phyloP scores from a whole-genome alignment of 2,329 filamentous ascomycete genomes.

The Fonsecaea erecta region DNA sequence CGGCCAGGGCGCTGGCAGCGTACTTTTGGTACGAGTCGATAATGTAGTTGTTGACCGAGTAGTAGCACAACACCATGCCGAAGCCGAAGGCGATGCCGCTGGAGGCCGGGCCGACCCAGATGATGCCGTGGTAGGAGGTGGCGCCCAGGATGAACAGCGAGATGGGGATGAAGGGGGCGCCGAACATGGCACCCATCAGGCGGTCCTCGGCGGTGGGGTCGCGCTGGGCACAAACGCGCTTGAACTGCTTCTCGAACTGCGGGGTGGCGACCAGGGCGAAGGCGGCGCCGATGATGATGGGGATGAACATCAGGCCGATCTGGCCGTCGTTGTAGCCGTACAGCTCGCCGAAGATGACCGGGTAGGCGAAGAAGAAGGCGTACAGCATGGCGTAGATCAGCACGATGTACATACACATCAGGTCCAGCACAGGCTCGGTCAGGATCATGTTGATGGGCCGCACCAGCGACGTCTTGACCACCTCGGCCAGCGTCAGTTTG shows the following conservation, averaged over 20 bases:
- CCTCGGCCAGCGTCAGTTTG: slow-evolving; percentile 48
- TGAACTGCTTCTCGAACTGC: slow-evolving; percentile 65
- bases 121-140: slow-evolving; percentile 42
- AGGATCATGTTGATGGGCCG: slow-evolving; percentile 51
- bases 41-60: slow-evolving; percentile 40
- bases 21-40: slow-evolving; percentile 41
- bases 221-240: slow-evolving; percentile 45
- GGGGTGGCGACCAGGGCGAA: slow-evolving; percentile 66
- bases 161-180: slow-evolving; percentile 48
- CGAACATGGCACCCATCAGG: slow-evolving; percentile 45
- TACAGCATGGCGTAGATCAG: slow-evolving; percentile 67
- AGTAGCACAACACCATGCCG: slow-evolving; percentile 59
- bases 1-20: slow-evolving; percentile 50
- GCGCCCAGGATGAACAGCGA: slow-evolving; percentile 53
- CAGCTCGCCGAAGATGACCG: slow-evolving; percentile 73
- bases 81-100: slow-evolving; percentile 47
- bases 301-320: slow-evolving; percentile 86
- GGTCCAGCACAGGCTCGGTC: slow-evolving; percentile 79
- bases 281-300: slow-evolving; percentile 73
- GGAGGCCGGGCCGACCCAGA: slow-evolving; percentile 49
- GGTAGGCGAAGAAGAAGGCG: slow-evolving; percentile 58
- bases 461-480: slow-evolving; percentile 48
- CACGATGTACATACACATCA: slow-evolving; percentile 83
- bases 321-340: slow-evolving; percentile 76
- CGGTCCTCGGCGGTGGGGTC: slow-evolving; percentile 45